Conservation (phyloP, 495 filamentous ascomycete species). For the Lineolata rhizophorae region DNA sequence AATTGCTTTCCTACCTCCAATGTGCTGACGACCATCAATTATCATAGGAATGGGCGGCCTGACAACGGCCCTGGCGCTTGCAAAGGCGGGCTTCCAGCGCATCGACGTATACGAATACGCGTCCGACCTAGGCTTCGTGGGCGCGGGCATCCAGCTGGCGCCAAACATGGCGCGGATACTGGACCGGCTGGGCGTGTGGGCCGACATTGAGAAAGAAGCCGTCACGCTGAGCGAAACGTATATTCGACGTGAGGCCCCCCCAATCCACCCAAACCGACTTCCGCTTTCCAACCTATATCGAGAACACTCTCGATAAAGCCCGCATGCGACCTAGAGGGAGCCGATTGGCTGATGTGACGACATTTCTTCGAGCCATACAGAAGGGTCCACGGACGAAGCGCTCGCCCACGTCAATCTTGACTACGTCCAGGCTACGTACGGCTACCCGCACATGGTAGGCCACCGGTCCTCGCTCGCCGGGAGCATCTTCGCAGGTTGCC, state of each 20-base stretch:
- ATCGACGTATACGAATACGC: slow-evolving; percentile 56
- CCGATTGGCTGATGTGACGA: neutral
- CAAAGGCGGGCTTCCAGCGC: slow-evolving; percentile 47
- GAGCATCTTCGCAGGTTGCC: slow-evolving; percentile 43
- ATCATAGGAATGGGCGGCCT: slow-evolving; percentile 56
- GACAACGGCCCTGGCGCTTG: slow-evolving; percentile 46
- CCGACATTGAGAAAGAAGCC: slow-evolving; percentile 38
- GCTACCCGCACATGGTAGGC: slow-evolving; percentile 59
- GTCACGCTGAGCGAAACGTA: slow-evolving; percentile 30
- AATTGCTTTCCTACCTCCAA: slow-evolving; percentile 3
- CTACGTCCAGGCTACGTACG: slow-evolving; percentile 44
- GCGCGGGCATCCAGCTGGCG: slow-evolving; percentile 63
- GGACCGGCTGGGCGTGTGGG: slow-evolving; percentile 45
- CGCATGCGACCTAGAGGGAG: no score
- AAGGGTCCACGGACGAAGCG: slow-evolving; percentile 42
- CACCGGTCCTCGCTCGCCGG: slow-evolving; percentile 52
- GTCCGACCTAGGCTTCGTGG: slow-evolving; percentile 56
- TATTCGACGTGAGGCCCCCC: slow-evolving; percentile 22
- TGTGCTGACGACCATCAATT: no score
- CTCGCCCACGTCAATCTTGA: slow-evolving; percentile 46
- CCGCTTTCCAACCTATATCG: no score
- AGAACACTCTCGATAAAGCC: no score
- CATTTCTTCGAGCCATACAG: slow-evolving; percentile 15
- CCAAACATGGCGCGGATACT: slow-evolving; percentile 62
- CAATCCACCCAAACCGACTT: neutral